Base-by-base conservation (phyloP, 805 yeast genomes). In the Saturnispora kantuleensis region DNA sequence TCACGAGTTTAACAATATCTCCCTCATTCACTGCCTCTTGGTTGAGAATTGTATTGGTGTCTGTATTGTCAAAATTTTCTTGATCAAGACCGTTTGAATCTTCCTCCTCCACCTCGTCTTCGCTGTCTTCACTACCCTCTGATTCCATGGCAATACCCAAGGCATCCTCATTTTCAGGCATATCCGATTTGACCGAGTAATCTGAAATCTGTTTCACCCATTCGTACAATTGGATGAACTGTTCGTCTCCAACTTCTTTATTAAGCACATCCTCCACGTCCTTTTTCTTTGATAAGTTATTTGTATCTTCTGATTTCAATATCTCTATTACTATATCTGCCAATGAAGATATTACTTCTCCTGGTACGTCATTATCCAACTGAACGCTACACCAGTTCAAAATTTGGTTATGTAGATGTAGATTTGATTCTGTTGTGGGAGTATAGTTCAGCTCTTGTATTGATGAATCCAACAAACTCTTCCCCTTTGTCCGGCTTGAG, bases 291-390 rank as follows among this genome's bases (percentile, higher is more conserved):
- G 63, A 64, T 3, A 53, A 50, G 15, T 74, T 78, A 1, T 68
- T 60, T 1, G 62, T 46, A 1, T 60, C 65, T 1, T 69, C 77
- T 41, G 69, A 67, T 52, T 74, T 78, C 47, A 83, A 53, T 1
- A 72, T 61, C 50, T 74, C 81, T 34, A 85, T 53, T 0, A 80
- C 56, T 3, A 80, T 66, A 57, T 84, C 93, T 2, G 86, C 76
- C 4, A 88, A 84, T 3, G 93, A 81, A 16, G 78, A 58, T 2
- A 87, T 70, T 2, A 79, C 74, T 36, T 78, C 84, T 45, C 83
- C 87, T 8, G 89, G 76, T n/a, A 84, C 75, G 58, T 88, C 97
- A 40, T 68, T 69, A 10, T 81, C 83, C 34, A 84, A 62, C 13
- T 69, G 65, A 2, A 64, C 58, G 5, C 73, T 68, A 4, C 84